phyloP scores from a whole-genome alignment of 225 moss, liverwort and hornwort genomes.

The Sphagnum contortum region DNA sequence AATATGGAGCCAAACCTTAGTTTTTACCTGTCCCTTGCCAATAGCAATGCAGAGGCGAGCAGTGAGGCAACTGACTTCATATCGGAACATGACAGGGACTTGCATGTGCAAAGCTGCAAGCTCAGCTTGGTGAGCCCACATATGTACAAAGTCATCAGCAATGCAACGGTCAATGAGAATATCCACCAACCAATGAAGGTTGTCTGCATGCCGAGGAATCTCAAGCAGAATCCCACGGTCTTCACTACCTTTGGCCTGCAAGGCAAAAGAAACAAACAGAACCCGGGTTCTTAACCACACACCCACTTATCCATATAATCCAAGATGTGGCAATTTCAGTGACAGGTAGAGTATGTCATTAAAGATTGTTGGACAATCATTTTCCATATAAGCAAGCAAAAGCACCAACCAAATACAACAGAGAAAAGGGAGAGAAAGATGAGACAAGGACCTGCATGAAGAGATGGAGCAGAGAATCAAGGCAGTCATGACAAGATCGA shows the following conservation, averaged over 20 bases:
- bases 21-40: constrained; percentile 63
- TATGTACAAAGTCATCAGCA: constrained; percentile 64
- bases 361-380: background rate
- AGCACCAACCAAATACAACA: too few species aligned
- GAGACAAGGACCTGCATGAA: constrained; percentile 45
- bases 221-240: constrained; percentile 51
- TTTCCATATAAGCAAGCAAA: background rate
- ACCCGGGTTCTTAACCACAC: too few species aligned
- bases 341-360: background rate
- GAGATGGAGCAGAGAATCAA: constrained; percentile 69
- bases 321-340: too few species aligned
- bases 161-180: constrained; percentile 69
- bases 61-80: constrained; percentile 82
- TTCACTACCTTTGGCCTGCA: constrained; percentile 53
- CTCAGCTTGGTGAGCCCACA: constrained; percentile 85
- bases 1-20: too few species aligned
- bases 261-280: background rate
- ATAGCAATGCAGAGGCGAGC: constrained; percentile 83
- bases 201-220: constrained; percentile 76
- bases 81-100: constrained; percentile 84
- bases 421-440: too few species aligned
- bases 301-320: too few species aligned
- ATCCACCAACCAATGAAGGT: constrained; percentile 78
- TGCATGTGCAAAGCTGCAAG: constrained; percentile 66
- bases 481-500: constrained; percentile 65